phyloP scores from a whole-genome alignment of 306 rosid species.

The Urtica urens region DNA sequence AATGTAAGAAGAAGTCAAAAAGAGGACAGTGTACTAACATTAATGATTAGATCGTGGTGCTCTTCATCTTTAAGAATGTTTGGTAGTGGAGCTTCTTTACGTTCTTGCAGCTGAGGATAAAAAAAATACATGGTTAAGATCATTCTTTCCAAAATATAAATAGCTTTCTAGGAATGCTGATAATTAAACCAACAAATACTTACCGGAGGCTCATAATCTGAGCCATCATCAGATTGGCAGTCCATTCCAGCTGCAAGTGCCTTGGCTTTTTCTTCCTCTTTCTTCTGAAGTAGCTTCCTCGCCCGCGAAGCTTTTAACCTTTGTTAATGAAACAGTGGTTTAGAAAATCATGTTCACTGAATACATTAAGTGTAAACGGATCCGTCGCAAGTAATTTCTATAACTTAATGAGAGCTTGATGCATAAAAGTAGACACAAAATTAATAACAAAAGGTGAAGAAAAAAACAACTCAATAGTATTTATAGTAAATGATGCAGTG shows the following conservation, averaged over 20 bases:
- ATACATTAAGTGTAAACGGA: too few species aligned
- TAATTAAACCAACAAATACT: not conserved
- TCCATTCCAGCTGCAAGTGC: constrained; percentile 66
- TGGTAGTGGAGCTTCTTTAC: constrained; percentile 48
- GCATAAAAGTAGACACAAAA: constrained; percentile 8
- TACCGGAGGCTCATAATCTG: constrained; percentile 62
- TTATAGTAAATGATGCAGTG: not conserved
- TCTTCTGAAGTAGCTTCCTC: constrained; percentile 53
- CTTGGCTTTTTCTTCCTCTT: constrained; percentile 58
- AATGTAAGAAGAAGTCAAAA: not conserved
- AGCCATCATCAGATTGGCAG: constrained; percentile 68
- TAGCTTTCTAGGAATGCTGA: constrained; percentile 13
- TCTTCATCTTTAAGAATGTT: constrained; percentile 62
- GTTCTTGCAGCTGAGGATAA: constrained; percentile 29
- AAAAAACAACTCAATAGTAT: constrained; percentile 1
- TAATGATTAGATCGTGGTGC: constrained; percentile 49
- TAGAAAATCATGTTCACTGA: too few species aligned
- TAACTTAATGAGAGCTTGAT: too few species aligned
- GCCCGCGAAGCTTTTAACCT: constrained; percentile 80
- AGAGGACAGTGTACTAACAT: constrained; percentile 41
- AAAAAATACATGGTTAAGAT: not conserved
- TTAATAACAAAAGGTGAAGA: constrained; percentile 5
- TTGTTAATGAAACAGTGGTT: too few species aligned
- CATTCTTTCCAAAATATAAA: constrained; percentile 6
- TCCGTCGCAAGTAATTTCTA: too few species aligned